Base-by-base conservation (phyloP, 129 eudicot genomes). In the Ambrosia artemisiifolia region DNA sequence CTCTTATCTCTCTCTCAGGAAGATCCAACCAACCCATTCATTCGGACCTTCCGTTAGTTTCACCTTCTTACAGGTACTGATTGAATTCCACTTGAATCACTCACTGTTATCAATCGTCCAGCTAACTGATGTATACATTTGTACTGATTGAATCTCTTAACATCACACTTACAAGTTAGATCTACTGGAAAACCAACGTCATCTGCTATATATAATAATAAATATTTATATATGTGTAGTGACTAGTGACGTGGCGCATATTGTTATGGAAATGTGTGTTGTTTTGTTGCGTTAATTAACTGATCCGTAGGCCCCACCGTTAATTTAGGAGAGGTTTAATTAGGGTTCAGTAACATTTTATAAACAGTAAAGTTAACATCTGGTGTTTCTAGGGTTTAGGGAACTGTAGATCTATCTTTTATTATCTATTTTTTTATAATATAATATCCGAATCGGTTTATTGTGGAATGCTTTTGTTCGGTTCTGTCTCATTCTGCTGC, bases 391-490 rank as follows among this genome's bases (percentile, higher is more conserved):
- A 32, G 65, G 72, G 74, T 63, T 63, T 40, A 65, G 3, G 49
- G 33, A 74, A 20, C 63, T 28, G 35, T 76, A 82, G 92, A 87
- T 84, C 87, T 79, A 50, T 8, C 13, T 59, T n/a, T n/a, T n/a
- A n/a, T n/a, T n/a, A 67, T 33, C 85, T 77, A 38, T 59, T 59
- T 3, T 47, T 48, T 67, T 49, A 14, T n/a, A n/a, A n/a, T 24
- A 24, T 24, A 24, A 24, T 24, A 32, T 69, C 17, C 14, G 14
- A 49, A 35, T 69, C 43, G 8, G 43, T 36, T 36, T 5, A 36
- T 36, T 7, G 9, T 36, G 43, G 43, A 36, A 36, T 36, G 43
- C 6, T 36, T 36, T 36, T 36, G 43, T 36, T 7, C 5, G 43
- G 43, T 36, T 5, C 43, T 36, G 7, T 36, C 0, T 5, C 43